Base-by-base conservation (phyloP, 2,329 filamentous ascomycete species). In the Fonsecaea erecta region DNA sequence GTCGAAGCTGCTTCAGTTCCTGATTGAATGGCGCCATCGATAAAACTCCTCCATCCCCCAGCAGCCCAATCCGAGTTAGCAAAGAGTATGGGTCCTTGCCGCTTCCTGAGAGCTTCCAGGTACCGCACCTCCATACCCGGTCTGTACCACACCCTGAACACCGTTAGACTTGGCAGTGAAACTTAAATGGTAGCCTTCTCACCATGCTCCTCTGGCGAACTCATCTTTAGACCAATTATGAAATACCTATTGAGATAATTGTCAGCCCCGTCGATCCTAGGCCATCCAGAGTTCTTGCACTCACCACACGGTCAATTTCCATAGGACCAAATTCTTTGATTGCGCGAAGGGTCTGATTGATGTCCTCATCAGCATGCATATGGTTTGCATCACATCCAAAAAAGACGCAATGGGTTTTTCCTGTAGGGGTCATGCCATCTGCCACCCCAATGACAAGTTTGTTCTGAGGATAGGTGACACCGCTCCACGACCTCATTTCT, bases 141-240 rank as follows among this genome's bases (percentile, higher is more conserved):
- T 0, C 72, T 67, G 0, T 76, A 74, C 54, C 79, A 82, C 68
- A 79, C 79, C 66, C 66, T 68, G 48, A 1, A 26, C 18, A 9
- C n/a, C 5, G 63, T 63, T 46, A 63, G 53, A 9, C 14, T 1
- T n/a, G 43, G 11, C 26, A 9, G 21, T 58, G 12, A 14, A 9
- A 53, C 2, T 24, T 51, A 1, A 32, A 53, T 24, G 12, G 18
- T 6, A 54, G 18, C 26, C 43, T 48, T 34, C 66, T 59, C 52
- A 66, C 77, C 74, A 80, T 3, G 79, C 80, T 1, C 81, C 80
- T 62, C 82, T 79, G 0, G 81, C 77, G 58, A 78, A 83, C 30
- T 80, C 76, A 52, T 84, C 81, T 52, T 78, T 79, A 8, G 73
- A 76, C 82, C 81, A 84, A 62, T 83, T 82, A 53, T 84, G 81